phyloP scores from a whole-genome alignment of 345 rosid genomes.

The Geranium brycei region DNA sequence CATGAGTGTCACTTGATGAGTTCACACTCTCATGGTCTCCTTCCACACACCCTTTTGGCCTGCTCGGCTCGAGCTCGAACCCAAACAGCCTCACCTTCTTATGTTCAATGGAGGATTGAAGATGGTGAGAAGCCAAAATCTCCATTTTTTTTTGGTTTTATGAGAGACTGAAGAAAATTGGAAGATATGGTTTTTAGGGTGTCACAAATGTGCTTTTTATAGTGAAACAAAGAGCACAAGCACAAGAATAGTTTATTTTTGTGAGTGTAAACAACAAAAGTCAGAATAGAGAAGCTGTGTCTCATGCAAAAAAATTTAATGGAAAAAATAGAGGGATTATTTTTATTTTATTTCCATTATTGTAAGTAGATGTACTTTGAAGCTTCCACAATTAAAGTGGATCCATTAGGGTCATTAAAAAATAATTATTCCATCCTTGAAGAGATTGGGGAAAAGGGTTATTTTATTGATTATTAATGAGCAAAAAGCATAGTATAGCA shows the following conservation, averaged over 20 bases:
- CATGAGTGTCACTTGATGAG: conserved; percentile 24
- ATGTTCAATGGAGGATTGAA: conserved; percentile 20
- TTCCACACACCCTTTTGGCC: conserved; percentile 22
- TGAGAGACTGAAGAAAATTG: not conserved
- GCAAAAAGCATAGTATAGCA: conserved; percentile 24
- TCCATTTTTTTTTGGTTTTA: conserved; percentile 21
- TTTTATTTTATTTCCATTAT: not conserved
- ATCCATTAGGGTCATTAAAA: conserved; percentile 32
- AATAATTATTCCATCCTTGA: conserved; percentile 24
- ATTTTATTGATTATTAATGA: conserved; percentile 10
- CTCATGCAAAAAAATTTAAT: conserved; percentile 22
- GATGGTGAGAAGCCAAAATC: conserved; percentile 25
- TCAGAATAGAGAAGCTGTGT: conserved; percentile 28
- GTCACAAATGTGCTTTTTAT: conserved; percentile 20
- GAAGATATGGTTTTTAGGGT: not conserved
- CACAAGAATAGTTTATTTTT: conserved; percentile 10
- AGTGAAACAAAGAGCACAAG: conserved; percentile 24
- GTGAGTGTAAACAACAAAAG: conserved; percentile 21
- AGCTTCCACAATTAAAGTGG: conserved; percentile 28
- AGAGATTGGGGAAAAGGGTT: conserved; percentile 16
- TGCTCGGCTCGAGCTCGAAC: conserved; percentile 58
- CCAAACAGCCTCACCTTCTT: conserved; percentile 73
- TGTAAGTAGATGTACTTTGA: conserved; percentile 21
- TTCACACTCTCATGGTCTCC: conserved; percentile 52
- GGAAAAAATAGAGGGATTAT: too few species aligned